Base-by-base conservation (phyloP, 441 rosid genomes). In the Brassica balearica region DNA sequence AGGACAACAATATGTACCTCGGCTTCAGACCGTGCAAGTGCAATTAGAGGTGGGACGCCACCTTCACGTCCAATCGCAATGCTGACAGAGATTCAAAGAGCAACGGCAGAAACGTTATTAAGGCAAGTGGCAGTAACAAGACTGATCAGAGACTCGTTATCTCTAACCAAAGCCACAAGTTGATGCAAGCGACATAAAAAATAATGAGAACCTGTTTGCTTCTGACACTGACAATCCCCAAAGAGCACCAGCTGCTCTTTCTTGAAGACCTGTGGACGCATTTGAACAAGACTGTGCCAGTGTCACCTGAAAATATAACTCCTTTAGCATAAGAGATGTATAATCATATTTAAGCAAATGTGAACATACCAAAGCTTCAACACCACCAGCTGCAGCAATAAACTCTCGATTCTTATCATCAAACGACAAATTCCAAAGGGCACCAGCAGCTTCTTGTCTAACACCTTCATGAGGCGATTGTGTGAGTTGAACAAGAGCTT, bases 361-460 rank as follows among this genome's bases (percentile, higher is more conserved):
- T 53, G 51, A 17, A 59, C 77, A 77, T 90, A 95, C 99, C 99
- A 95, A 85, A 77, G 99, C 99, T 90, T 91, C 97, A 76, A 95
- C 97, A 6, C 98, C 99, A 82, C 95, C 92, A 85, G 90, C 95
- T 74, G 88, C 91, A 38, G 99, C 98, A 76, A 95, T 95, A 58
- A 96, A 95, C 86, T 95, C 99, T 59, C 99, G 89, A 81, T 95
- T 95, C 85, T 89, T 86, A 79, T 93, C 97, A 67, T 92, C 98
- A 48, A 95, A 93, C 27, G 99, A 95, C 70, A 95, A 84, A 82
- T 95, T 93, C 99, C 99, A 95, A 60, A 95, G 79, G 15, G 99
- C 99, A 73, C 99, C 99, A 76, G 99, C 95, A 80, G 98, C 97
- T 88, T 93, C 99, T 77, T 95, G 99, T 88, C 93, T 92, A 84